Base-by-base conservation (phyloP, 768 basidiomycete species). In the Pilatotrama ljubarskyi region DNA sequence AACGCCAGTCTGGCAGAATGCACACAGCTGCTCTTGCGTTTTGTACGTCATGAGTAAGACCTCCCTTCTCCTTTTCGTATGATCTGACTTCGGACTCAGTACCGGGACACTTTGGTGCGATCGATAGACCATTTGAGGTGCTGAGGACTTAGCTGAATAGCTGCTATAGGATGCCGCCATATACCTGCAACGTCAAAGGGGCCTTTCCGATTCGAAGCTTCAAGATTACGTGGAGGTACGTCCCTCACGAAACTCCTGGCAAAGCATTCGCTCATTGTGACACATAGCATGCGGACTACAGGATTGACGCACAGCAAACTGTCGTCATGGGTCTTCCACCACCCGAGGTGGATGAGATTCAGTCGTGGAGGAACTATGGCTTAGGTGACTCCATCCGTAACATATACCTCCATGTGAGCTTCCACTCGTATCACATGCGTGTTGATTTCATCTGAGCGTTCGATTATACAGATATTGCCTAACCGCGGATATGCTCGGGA, bases 151-250 rank as follows among this genome's bases (percentile, higher is more conserved):
- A 14, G 2, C 32, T 22, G 5, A 35, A 37, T 49, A 1, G 24
- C 37, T 2, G 11, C 36, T 15, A 3, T 52, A 82, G 81, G 77
- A 81, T 43, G 79, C 80, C 0, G 74, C 76, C 0, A 37, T 73
- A 29, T 82, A 82, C 52, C 65, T 80, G 2, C 77, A 79, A 58
- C 71, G 73, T 26, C 81, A 82, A 57, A 61, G 77, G 20, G 65
- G 66, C 43, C 70, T 82, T 3, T 70, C 74, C 10, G 75, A 81
- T 18, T 64, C 51, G 2, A 72, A 76, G 56, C 66, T 76, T 5
- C 81, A 81, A 60, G 80, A 82, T 61, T 81, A 80, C 56, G 72
- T 82, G 6, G 80, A 77, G 69, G 80, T 79, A 57, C 4, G 64
- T 67, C 10, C 41, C 3, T 15, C 15, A 32, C 10, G n/a, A n/a